Conservation (phyloP, 2,329 filamentous ascomycete species). For the Lasiodiplodia gonubiensis region DNA sequence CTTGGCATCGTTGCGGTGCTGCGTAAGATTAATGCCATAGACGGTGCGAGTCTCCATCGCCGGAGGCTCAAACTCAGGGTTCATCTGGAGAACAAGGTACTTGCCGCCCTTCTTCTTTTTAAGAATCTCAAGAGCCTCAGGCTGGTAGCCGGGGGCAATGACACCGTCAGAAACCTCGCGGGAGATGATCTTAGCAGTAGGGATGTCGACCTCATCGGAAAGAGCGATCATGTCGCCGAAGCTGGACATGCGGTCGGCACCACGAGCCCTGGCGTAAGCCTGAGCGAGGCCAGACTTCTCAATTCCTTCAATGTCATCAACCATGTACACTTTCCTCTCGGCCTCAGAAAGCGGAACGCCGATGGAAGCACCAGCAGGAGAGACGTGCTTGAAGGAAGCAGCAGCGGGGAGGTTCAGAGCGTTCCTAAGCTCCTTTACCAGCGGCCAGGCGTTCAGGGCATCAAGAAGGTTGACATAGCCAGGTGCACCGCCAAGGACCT, state of each 20-base stretch:
- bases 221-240: conserved; percentile 97
- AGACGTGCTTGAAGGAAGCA: conserved; percentile 97
- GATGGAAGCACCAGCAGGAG: conserved; percentile 92
- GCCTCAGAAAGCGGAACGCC: conserved; percentile 83
- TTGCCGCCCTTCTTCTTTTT: conserved; percentile 98
- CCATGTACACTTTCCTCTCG: conserved; percentile 98
- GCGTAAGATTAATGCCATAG: conserved; percentile 85
- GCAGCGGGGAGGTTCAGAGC: conserved; percentile 88
- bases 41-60: conserved; percentile 80
- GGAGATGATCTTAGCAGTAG: conserved; percentile 96
- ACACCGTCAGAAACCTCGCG: conserved; percentile 98
- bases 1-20: conserved; percentile 89
- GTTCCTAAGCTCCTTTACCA: conserved; percentile 94
- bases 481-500: conserved; percentile 84
- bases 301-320: conserved; percentile 90
- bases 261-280: conserved; percentile 93
- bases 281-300: conserved; percentile 86
- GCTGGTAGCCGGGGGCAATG: conserved; percentile 85
- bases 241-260: conserved; percentile 97
- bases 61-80: conserved; percentile 80
- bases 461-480: conserved; percentile 98
- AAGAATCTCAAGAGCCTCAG: conserved; percentile 86
- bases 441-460: conserved; percentile 92
- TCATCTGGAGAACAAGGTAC: conserved; percentile 95
- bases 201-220: conserved; percentile 86